phyloP scores from a whole-genome alignment of 176 grass and related monocot species.

The Bothriochloa decipiens region DNA sequence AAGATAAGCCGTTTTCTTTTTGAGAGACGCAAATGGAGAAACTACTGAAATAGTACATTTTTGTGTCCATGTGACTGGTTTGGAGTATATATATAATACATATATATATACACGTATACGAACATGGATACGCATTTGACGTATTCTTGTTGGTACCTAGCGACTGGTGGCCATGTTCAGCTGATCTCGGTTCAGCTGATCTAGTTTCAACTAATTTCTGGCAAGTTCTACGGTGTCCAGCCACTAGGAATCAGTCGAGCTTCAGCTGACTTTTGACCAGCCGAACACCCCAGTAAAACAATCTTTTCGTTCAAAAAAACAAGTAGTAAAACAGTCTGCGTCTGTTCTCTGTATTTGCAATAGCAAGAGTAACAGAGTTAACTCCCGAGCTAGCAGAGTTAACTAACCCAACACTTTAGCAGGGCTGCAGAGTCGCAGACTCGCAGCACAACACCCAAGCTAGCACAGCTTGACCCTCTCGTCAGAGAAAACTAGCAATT shows the following conservation, averaged over 20 bases:
- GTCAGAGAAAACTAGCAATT: neutral
- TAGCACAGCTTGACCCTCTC: neutral
- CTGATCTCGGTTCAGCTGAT: no score
- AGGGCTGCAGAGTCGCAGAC: no score
- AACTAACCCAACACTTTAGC: no score
- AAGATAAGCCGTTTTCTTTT: constrained; percentile 1
- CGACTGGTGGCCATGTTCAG: no score
- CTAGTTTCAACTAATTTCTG: no score
- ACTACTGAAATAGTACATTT: neutral
- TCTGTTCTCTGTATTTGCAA: neutral
- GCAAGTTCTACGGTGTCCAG: no score
- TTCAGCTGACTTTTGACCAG: no score
- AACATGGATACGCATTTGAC: neutral
- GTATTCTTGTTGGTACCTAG: neutral
- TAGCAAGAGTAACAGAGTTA: neutral
- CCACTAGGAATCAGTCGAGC: no score
- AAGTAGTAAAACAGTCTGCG: neutral
- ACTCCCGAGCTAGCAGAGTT: neutral
- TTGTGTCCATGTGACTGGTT: neutral
- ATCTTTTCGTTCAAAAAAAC: no score
- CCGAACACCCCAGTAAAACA: no score
- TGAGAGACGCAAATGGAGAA: neutral
- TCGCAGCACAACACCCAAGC: neutral
- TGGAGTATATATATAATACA: neutral
- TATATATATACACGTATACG: neutral